Evolutionary conservation across 2,329 filamentous ascomycete genomes (phyloP).

Genomic region (Fusarium armeniacum): DNA sequence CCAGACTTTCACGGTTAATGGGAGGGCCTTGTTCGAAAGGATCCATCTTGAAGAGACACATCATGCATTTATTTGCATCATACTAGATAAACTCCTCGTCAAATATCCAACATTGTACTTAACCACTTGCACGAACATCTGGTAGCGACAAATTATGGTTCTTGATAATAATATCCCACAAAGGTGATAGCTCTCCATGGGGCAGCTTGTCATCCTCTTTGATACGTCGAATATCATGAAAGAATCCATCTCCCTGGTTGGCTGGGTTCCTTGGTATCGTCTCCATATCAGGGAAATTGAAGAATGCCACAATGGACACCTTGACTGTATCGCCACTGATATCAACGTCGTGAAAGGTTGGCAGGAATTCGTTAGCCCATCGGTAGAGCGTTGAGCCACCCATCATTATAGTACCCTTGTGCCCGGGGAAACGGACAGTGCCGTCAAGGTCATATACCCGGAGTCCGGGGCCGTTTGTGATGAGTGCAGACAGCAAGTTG

Average conservation of each 20-base stretch:
- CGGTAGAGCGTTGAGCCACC: conserved; percentile 27
- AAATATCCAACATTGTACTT: not conserved
- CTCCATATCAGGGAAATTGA: conserved; percentile 30
- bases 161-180: conserved; percentile 25
- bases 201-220: conserved; percentile 33
- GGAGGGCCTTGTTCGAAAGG: too few species aligned
- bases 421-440: not conserved
- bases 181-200: conserved; percentile 7
- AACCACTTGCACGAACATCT: conserved; percentile 9
- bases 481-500: conserved; percentile 17
- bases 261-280: not conserved
- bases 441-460: conserved; percentile 28
- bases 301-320: conserved; percentile 30
- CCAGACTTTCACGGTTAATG: too few species aligned
- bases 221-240: conserved; percentile 26
- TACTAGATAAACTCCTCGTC: too few species aligned
- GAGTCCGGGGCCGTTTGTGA: conserved; percentile 24
- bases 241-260: not conserved
- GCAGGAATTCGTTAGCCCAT: conserved; percentile 19
- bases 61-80: too few species aligned
- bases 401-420: conserved; percentile 27
- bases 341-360: conserved; percentile 29
- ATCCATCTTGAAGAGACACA: too few species aligned
- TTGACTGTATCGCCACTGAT: conserved; percentile 17
- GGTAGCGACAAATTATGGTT: conserved; percentile 15